phyloP scores from a whole-genome alignment of 2,329 filamentous ascomycete genomes.

The Lasiodiplodia gonubiensis region DNA sequence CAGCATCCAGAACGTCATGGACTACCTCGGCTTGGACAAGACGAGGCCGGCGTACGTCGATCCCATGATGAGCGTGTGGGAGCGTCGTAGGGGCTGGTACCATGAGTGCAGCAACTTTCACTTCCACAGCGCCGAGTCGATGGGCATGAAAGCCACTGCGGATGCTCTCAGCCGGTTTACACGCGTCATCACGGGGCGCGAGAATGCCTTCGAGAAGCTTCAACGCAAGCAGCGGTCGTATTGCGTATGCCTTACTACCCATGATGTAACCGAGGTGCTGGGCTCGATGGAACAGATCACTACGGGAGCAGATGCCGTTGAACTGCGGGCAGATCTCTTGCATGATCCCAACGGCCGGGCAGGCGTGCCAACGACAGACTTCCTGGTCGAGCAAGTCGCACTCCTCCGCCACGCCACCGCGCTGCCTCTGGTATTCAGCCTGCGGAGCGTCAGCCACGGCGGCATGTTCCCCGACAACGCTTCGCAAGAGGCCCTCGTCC shows the following conservation, averaged over 20 bases:
- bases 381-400: constrained; percentile 80
- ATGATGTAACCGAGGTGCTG: constrained; percentile 41
- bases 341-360: constrained; percentile 67
- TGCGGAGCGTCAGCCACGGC: constrained; percentile 84
- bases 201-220: constrained; percentile 60
- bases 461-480: constrained; percentile 84
- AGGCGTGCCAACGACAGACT: constrained; percentile 71
- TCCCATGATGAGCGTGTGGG: constrained; percentile 89
- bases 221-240: constrained; percentile 76
- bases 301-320: constrained; percentile 85
- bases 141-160: constrained; percentile 58
- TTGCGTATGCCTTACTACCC: constrained; percentile 89
- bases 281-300: constrained; percentile 58
- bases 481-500: constrained; percentile 69
- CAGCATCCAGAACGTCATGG: constrained; percentile 84
- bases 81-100: constrained; percentile 87
- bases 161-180: constrained; percentile 78
- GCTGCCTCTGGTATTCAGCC: constrained; percentile 88
- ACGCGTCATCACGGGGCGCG: constrained; percentile 68
- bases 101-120: constrained; percentile 92
- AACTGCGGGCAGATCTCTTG: constrained; percentile 87
- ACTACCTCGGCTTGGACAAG: constrained; percentile 87
- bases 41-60: constrained; percentile 90
- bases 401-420: constrained; percentile 73
- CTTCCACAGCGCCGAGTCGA: constrained; percentile 74